phyloP scores from a whole-genome alignment of 2,329 filamentous ascomycete genomes.

The Fusarium luffae region DNA sequence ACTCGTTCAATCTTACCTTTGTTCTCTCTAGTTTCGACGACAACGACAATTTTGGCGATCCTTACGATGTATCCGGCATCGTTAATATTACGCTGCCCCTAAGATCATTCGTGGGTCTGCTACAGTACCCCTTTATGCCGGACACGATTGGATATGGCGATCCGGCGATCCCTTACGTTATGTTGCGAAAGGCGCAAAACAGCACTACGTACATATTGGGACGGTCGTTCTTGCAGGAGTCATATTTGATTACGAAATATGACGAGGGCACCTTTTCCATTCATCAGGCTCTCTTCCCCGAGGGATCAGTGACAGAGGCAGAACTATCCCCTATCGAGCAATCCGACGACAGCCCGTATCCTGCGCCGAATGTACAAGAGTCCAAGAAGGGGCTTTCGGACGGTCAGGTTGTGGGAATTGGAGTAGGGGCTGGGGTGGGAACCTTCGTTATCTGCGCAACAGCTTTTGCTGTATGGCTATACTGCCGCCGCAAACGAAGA shows the following conservation, averaged over 20 bases:
- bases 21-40: slow-evolving; percentile 66
- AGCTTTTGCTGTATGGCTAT: slow-evolving; percentile 49
- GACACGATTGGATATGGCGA: slow-evolving; percentile 57
- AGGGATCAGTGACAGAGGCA: slow-evolving; percentile 53
- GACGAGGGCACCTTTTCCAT: slow-evolving; percentile 65
- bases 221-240: slow-evolving; percentile 76
- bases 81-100: slow-evolving; percentile 67
- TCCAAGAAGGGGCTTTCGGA: slow-evolving; percentile 50
- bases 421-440: slow-evolving; percentile 57
- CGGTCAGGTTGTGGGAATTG: slow-evolving; percentile 59
- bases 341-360: slow-evolving; percentile 60
- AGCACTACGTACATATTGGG: slow-evolving; percentile 70
- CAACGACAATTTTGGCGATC: slow-evolving; percentile 62
- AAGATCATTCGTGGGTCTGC: slow-evolving; percentile 60
- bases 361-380: slow-evolving; percentile 44
- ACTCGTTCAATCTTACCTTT: slow-evolving; percentile 67
- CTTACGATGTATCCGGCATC: slow-evolving; percentile 61
- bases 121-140: slow-evolving; percentile 62
- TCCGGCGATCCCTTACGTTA: slow-evolving; percentile 70
- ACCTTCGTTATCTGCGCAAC: slow-evolving; percentile 47
- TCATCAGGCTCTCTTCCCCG: slow-evolving; percentile 66
- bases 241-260: slow-evolving; percentile 68
- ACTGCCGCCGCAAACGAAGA: slow-evolving; percentile 50
- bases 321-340: slow-evolving; percentile 57
- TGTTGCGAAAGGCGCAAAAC: slow-evolving; percentile 67